Conservation (phyloP, 2,329 filamentous ascomycete genomes). For the Coniochaeta sp. region DNA sequence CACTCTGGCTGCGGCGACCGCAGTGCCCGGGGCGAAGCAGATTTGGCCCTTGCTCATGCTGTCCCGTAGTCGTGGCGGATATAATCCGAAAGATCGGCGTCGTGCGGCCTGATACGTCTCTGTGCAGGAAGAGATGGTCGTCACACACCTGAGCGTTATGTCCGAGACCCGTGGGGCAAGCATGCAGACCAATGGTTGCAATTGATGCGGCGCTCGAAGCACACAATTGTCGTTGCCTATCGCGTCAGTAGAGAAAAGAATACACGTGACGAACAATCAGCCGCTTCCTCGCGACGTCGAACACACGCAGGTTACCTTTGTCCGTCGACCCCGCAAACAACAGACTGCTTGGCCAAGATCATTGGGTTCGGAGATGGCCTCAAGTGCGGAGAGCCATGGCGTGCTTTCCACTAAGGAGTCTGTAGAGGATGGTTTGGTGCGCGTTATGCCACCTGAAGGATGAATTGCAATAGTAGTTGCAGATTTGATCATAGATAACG, state of each 20-base stretch:
- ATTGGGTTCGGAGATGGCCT: constrained; percentile 1
- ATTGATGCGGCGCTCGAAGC: background rate
- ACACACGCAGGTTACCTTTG: background rate
- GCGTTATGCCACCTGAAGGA: background rate
- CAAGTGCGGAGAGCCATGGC: constrained; percentile 1
- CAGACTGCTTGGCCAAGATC: background rate
- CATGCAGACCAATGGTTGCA: background rate
- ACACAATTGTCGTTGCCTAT: background rate
- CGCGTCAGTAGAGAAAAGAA: background rate
- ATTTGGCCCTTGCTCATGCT: too few relatives aligned
- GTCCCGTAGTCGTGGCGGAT: too few relatives aligned
- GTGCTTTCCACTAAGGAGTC: constrained; percentile 1
- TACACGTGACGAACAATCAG: background rate
- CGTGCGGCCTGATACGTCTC: background rate
- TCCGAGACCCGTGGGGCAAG: background rate
- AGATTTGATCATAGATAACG: constrained; percentile 12
- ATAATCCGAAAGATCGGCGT: too few relatives aligned
- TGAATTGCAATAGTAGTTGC: constrained; percentile 8
- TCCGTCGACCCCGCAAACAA: background rate
- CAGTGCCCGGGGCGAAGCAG: too few relatives aligned
- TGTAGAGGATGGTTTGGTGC: background rate
- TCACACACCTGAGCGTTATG: background rate
- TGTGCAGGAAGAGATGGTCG: background rate
- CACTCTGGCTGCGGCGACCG: too few relatives aligned
- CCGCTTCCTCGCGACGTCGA: background rate